Conservation (phyloP, 169 alveolate genomes). For the Plasmodium berghei region DNA sequence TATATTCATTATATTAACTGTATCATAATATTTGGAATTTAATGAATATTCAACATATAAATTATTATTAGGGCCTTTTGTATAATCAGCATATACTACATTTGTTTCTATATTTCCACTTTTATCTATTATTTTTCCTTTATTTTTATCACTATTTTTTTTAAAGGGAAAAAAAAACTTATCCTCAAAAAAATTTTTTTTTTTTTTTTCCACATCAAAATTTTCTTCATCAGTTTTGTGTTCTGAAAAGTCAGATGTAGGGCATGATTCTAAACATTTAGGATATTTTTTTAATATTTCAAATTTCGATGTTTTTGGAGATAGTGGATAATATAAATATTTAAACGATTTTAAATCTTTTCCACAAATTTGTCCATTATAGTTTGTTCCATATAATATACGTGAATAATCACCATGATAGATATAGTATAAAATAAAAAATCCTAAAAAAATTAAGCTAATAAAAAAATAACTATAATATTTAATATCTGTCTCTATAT, state of each 20-base stretch:
- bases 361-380: constrained; percentile 62
- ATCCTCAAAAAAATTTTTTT: constrained; percentile 21
- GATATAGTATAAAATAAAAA: constrained; percentile 22
- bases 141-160: constrained; percentile 5
- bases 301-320: constrained; percentile 37
- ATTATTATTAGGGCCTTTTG: constrained; percentile 49
- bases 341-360: constrained; percentile 11
- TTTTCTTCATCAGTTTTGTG: not conserved
- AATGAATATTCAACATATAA: constrained; percentile 69
- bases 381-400: constrained; percentile 52
- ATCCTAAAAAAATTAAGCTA: constrained; percentile 3
- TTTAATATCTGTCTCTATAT: constrained; percentile 36
- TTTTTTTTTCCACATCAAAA: constrained; percentile 18
- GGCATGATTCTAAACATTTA: constrained; percentile 61
- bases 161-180: constrained; percentile 5
- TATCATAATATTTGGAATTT: constrained; percentile 55
- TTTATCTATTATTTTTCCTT: constrained; percentile 22
- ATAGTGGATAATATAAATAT: constrained; percentile 56
- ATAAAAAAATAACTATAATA: constrained; percentile 11
- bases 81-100: constrained; percentile 61
- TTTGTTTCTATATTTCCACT: constrained; percentile 51
- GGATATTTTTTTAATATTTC: constrained; percentile 48
- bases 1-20: constrained; percentile 55
- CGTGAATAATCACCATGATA: constrained; percentile 61
- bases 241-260: constrained; percentile 12